Evolutionary conservation across 305 asterid species (phyloP), one percentile per base, ranked within the genome.

Genomic region (Coffea humblotiana): DNA sequence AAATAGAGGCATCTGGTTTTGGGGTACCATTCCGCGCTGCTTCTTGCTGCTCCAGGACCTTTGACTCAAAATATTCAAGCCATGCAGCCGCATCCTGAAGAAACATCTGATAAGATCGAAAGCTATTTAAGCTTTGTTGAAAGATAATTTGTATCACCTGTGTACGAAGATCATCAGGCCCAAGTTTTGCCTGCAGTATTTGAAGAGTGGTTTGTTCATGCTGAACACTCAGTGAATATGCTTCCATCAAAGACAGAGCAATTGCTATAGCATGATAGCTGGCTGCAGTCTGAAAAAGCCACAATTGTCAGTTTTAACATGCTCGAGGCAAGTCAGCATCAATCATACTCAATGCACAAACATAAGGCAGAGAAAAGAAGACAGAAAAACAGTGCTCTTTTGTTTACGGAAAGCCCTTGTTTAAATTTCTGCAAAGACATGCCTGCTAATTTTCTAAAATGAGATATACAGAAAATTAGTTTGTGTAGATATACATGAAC

Each of bases 11-110:
- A 82, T 94, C 98, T 21, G 97, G 97, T 82, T 93, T 94, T 40
- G 97, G 97, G 60, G 97, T 91, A 79, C 98, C 97, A 83, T 91
- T 92, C 63, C 97, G 97, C 16, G 97, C 96, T 75, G 98, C 97
- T 91, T 93, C 98, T 86, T 94, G 98, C 88, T 94, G 98, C 86
- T 94, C 98, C 85, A 93, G 88, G 71, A 97, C 97, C 86, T 93
- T 94, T 77, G 98, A 94, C 86, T 94, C 98, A 8, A 94, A 94
- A 85, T 94, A 94, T 84, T 94, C 98, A 71, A 94, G 95, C 98
- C 98, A 94, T 80, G 98, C 98, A 81, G 98, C 97, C 56, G 98
- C 98, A 86, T 93, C 97, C 98, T 94, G 78, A 47, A 82, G 70
- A 85, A 74, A 78, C 78, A 72, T 85, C 81, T 65, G 70, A 76